Evolutionary conservation across 2,329 filamentous ascomycete species (phyloP).

Genomic region (Penicillium sp.): DNA sequence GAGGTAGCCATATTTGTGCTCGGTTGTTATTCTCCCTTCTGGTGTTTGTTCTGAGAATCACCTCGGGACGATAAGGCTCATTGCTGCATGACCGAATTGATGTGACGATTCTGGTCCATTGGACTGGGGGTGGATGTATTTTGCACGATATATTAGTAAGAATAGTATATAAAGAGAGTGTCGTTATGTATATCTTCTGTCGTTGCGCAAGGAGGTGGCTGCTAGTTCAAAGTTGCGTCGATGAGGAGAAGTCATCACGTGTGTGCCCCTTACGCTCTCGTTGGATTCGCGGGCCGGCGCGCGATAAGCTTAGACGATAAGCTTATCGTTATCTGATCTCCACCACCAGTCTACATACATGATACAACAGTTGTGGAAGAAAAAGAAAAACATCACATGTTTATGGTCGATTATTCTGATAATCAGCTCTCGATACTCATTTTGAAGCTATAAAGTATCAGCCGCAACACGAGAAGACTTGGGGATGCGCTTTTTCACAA

Average conservation of each 20-base stretch:
- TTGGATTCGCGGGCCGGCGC: slow-evolving; percentile 1
- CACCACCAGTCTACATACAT: neutral
- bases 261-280: neutral
- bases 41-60: neutral
- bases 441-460: no score
- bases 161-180: neutral
- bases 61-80: neutral
- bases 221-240: neutral
- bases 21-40: neutral
- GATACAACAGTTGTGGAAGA: no score
- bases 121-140: no score
- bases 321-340: neutral
- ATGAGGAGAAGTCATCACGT: slow-evolving; percentile 5
- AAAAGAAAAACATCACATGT: neutral
- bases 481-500: no score
- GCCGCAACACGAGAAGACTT: no score
- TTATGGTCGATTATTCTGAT: no score
- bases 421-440: no score
- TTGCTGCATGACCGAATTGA: slow-evolving; percentile 2
- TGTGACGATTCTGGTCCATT: neutral
- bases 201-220: neutral
- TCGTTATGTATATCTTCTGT: no score
- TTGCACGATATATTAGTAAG: neutral
- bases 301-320: slow-evolving; percentile 5
- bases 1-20: slow-evolving; percentile 1